These are phyloP conservation scores for Speleostelium caveatum DNA, from an alignment of 78 protist species.

Conservation along the genomic window DNA sequence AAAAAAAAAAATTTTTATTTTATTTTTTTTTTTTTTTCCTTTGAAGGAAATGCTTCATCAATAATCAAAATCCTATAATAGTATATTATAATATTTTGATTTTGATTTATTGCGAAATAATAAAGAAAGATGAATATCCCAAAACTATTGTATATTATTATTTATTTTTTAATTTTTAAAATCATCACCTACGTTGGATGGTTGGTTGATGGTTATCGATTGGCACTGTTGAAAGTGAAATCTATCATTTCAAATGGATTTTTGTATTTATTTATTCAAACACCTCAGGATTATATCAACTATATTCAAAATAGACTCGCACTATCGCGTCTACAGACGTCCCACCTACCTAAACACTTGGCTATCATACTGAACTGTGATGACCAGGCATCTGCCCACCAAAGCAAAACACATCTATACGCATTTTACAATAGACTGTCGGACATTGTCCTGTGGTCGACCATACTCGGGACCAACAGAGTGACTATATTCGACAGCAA, in stretches of 20 bases:
- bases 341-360: slow-evolving; percentile 28
- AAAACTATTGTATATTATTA: neutral
- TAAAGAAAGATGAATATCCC: too few relatives aligned
- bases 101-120: too few relatives aligned
- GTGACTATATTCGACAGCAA: slow-evolving; percentile 42
- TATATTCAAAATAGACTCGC: neutral
- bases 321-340: neutral
- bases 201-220: neutral
- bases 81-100: too few relatives aligned
- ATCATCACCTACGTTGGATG: neutral
- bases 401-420: neutral
- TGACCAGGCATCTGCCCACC: neutral
- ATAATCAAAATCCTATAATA: too few relatives aligned
- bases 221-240: neutral
- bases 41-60: too few relatives aligned
- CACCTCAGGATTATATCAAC: slow-evolving; percentile 12
- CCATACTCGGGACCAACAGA: slow-evolving; percentile 14
- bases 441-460: slow-evolving; percentile 33
- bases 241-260: neutral
- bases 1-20: too few relatives aligned
- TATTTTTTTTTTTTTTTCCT: too few relatives aligned
- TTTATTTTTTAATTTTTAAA: too few relatives aligned
- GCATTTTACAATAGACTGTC: slow-evolving; percentile 10
- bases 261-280: slow-evolving; percentile 2
- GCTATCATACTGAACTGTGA: slow-evolving; percentile 39